These are phyloP conservation scores for Heritiera littoralis DNA, from an alignment of 345 rosid species.

Conservation along the genomic window DNA sequence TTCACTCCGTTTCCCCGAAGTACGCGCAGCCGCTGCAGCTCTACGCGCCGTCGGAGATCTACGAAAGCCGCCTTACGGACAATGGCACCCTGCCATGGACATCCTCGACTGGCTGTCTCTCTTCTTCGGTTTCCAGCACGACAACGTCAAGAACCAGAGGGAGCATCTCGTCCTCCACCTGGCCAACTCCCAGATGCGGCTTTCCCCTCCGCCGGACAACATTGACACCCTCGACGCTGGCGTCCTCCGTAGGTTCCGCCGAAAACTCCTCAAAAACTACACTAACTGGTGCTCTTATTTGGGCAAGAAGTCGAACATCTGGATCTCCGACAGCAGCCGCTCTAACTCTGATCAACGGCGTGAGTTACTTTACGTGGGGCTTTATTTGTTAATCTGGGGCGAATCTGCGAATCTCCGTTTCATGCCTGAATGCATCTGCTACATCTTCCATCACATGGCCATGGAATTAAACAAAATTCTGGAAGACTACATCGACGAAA, in stretches of 20 bases:
- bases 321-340: slow-evolving; percentile 67
- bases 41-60: slow-evolving; percentile 71
- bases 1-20: slow-evolving; percentile 70
- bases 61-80: slow-evolving; percentile 65
- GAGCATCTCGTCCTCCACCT: slow-evolving; percentile 93
- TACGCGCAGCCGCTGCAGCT: slow-evolving; percentile 80
- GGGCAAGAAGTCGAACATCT: slow-evolving; percentile 67
- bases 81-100: slow-evolving; percentile 80
- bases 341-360: slow-evolving; percentile 23
- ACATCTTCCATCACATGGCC: slow-evolving; percentile 87
- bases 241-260: slow-evolving; percentile 68
- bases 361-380: slow-evolving; percentile 53
- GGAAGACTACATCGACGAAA: slow-evolving; percentile 75
- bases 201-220: slow-evolving; percentile 84
- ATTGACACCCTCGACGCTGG: slow-evolving; percentile 62
- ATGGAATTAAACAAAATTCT: slow-evolving; percentile 85
- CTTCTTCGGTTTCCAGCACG: slow-evolving; percentile 87
- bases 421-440: slow-evolving; percentile 92
- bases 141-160: slow-evolving; percentile 88
- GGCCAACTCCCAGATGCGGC: slow-evolving; percentile 95
- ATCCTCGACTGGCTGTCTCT: slow-evolving; percentile 84
- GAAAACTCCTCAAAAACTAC: slow-evolving; percentile 69
- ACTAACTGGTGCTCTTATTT: slow-evolving; percentile 81
- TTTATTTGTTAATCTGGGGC: slow-evolving; percentile 85
- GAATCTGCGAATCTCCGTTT: slow-evolving; percentile 86